These are phyloP conservation scores for Colletotrichum cuscutae DNA, from an alignment of 2,329 filamentous ascomycete species.

Conservation along the genomic window DNA sequence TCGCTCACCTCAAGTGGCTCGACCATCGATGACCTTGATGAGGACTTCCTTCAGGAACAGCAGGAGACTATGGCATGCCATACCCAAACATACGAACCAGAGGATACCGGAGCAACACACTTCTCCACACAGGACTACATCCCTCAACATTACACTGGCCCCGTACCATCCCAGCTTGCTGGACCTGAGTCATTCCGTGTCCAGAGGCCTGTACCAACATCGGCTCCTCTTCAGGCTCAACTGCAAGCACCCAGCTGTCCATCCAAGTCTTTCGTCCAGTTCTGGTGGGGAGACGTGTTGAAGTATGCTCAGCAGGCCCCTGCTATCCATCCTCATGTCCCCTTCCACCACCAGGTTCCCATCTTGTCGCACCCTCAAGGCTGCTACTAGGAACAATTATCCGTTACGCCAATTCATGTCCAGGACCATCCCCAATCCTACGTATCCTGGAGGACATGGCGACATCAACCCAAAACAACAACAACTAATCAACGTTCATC, in stretches of 20 bases:
- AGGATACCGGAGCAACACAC: conserved; percentile 53
- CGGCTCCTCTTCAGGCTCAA: conserved; percentile 46
- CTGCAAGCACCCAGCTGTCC: conserved; percentile 49
- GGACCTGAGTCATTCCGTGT: conserved; percentile 43
- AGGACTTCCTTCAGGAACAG: conserved; percentile 59
- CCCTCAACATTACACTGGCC: conserved; percentile 56
- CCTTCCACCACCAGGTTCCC: conserved; percentile 64
- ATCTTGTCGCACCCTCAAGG: conserved; percentile 63
- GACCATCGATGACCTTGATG: conserved; percentile 62
- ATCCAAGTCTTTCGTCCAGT: conserved; percentile 60
- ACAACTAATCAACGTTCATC: neutral
- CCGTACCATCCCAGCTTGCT: conserved; percentile 42
- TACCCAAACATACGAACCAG: conserved; percentile 57
- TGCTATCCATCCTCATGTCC: conserved; percentile 58
- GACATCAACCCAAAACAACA: neutral
- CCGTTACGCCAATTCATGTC: conserved; percentile 6
- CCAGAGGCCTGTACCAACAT: conserved; percentile 44
- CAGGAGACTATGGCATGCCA: conserved; percentile 53
- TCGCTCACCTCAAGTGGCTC: conserved; percentile 66
- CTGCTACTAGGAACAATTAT: conserved; percentile 53
- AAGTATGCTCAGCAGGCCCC: conserved; percentile 62
- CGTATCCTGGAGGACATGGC: neutral
- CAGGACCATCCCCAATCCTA: neutral
- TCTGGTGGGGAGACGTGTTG: conserved; percentile 63
- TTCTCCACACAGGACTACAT: conserved; percentile 59